Base-by-base conservation (phyloP, 495 filamentous ascomycete genomes). In the Xylaria grammica region DNA sequence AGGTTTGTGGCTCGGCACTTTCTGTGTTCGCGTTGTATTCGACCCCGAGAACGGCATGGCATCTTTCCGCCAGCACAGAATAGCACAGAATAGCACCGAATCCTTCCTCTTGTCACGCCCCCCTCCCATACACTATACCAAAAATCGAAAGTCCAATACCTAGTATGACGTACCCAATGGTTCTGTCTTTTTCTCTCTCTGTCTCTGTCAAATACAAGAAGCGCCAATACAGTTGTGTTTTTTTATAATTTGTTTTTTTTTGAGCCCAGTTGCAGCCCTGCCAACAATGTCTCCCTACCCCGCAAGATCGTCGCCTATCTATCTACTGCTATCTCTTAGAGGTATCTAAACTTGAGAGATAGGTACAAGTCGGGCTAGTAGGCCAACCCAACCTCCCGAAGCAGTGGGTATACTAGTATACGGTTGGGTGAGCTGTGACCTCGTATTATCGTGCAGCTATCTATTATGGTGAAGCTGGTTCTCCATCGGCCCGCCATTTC, bases 81-180 rank as follows among this genome's bases (percentile, higher is more conserved):
- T 11, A 15, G 19, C 45, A 15, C 45, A 3, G 56, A 48, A 46
- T 34, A 42, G 26, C 49, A 11, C n/a, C 32, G 51, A 53, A 53
- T 26, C 40, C n/a, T 15, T 46, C 56, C 17, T 42, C 42, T 13
- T 10, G 42, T 59, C 40, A 48, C n/a, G 56, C 56, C 48, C 45
- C 7, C 45, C 15, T 19, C 45, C 45, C 22, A 44, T 4, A 11
- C 40, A 53, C 57, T 66, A 68, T 66, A 27, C 66, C 68, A 44
- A 55, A 68, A 70, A 63, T 3, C 66, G 70, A 64, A 60, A 67
- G 70, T 72, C 63, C 63, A 68, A 55, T 59, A 42, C 42, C 40
- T 26, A 58, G 68, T 61, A 73, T 73, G 68, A 73, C 68, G 68
- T 70, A 66, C 53, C 68, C 65, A 66, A 61, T 67, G 62, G 64